Base-by-base conservation (phyloP, 352 stramenopile genomes). In the Elongisporangium undulatum region DNA sequence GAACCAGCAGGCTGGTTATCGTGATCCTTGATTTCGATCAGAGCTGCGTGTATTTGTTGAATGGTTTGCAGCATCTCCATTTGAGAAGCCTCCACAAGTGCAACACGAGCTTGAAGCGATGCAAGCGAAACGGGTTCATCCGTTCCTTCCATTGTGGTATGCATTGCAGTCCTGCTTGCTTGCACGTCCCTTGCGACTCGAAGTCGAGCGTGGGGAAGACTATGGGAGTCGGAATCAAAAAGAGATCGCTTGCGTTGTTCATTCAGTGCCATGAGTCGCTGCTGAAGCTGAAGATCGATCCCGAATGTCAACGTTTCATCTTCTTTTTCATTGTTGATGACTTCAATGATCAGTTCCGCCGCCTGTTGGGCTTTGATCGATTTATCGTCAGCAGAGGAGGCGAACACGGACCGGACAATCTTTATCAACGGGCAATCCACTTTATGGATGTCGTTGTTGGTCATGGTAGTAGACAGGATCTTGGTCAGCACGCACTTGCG, bases 361-460 rank as follows among this genome's bases (percentile, higher is more conserved):
- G 29, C 29, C 13, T 41, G 29, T 13, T 41, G 8, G 29, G 29
- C 29, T 13, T 4, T 41, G 29, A 41, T 41, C 1, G 29, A 41
- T 41, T 41, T 41, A 41, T 41, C 29, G 5, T 41, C 29, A 41
- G 9, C 9, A 15, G 29, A 41, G 1, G 29, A 15, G 9, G 5
- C 29, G 8, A 41, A 41, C 1, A 76, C 59, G 4, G 63, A 64
- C 7, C 60, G 59, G 51, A 71, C 69, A 24, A 71, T 63, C 1
- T 68, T 55, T 4, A 55, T 71, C 7, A 76, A 54, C 7, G 62
- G 59, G 12, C 69, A 76, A 0, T 59, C 54, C 2, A 76, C 68
- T 0, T 56, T 55, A n/a, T 71, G 66, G 1, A 63, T 56, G 39
- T 77, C 71, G 50, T 75, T 74, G 45, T 72, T 73, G 53, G 57